phyloP scores from a whole-genome alignment of 805 yeast species.

The Blastobotrys peoriensis region DNA sequence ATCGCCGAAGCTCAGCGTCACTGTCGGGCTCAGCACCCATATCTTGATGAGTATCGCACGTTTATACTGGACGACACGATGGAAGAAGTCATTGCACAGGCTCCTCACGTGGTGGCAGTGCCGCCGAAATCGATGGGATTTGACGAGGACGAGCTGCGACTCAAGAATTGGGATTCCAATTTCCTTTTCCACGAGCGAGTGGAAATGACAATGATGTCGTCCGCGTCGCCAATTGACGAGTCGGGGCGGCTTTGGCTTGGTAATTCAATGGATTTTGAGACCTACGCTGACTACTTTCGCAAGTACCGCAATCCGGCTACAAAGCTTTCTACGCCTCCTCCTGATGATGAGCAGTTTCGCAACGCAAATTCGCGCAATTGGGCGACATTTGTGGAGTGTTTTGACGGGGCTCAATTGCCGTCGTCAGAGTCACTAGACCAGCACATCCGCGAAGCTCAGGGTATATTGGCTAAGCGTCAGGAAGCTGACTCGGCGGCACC shows the following conservation, averaged over 20 bases:
- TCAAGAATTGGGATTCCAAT: constrained; percentile 37
- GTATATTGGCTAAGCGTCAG: constrained; percentile 1
- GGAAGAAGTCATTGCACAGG: constrained; percentile 15
- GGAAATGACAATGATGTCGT: constrained; percentile 80
- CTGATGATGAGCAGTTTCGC: neutral
- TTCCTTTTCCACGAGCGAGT: constrained; percentile 66
- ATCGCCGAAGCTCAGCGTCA: constrained; percentile 18
- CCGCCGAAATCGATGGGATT: constrained; percentile 15
- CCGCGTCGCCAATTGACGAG: constrained; percentile 52
- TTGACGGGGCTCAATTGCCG: constrained; percentile 24
- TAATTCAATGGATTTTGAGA: constrained; percentile 58
- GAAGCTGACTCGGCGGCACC: constrained; percentile 1
- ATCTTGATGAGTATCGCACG: constrained; percentile 15
- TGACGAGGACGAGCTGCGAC: constrained; percentile 20
- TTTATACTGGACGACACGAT: constrained; percentile 17
- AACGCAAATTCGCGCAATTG: constrained; percentile 19
- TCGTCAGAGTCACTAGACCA: constrained; percentile 17
- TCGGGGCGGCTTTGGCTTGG: constrained; percentile 67
- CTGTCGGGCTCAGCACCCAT: constrained; percentile 12
- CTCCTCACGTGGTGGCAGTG: constrained; percentile 22
- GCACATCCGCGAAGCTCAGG: constrained; percentile 19
- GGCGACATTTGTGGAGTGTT: constrained; percentile 33
- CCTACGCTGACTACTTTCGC: constrained; percentile 12
- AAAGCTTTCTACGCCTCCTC: neutral
- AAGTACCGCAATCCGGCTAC: constrained; percentile 9